These are phyloP conservation scores for Hymenoscyphus fraxineus DNA, from an alignment of 2,329 filamentous ascomycete species.

Conservation along the genomic window DNA sequence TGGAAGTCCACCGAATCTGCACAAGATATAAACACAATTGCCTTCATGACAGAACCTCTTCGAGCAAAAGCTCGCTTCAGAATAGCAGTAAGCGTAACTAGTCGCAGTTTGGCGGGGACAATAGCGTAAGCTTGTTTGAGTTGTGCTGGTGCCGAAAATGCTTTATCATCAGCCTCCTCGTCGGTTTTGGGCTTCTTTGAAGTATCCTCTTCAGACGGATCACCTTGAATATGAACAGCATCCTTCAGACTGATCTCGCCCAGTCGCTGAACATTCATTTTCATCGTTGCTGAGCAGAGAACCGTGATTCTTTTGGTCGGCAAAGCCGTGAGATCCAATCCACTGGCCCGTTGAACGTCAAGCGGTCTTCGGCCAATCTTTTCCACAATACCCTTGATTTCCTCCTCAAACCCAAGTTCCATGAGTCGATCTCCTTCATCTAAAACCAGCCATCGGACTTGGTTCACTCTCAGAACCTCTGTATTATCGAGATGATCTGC, in stretches of 20 bases:
- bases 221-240: constrained; percentile 78
- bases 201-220: constrained; percentile 47
- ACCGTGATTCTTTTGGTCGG: constrained; percentile 78
- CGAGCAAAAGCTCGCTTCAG: constrained; percentile 85
- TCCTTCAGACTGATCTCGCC: constrained; percentile 95
- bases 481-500: constrained; percentile 93
- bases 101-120: constrained; percentile 80
- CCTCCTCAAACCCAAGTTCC: constrained; percentile 95
- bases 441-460: constrained; percentile 87
- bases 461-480: constrained; percentile 80
- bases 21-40: constrained; percentile 94
- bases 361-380: constrained; percentile 66
- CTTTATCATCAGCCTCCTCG: constrained; percentile 43
- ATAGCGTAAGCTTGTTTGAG: constrained; percentile 89
- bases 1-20: constrained; percentile 97
- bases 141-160: constrained; percentile 82
- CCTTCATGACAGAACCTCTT: constrained; percentile 91
- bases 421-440: constrained; percentile 98
- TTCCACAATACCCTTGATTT: constrained; percentile 81
- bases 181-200: constrained; percentile 48
- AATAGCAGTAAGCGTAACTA: constrained; percentile 81
- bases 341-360: constrained; percentile 56
- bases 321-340: constrained; percentile 55
- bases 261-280: constrained; percentile 91
- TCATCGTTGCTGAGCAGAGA: constrained; percentile 95